These are phyloP conservation scores for Mycena kentingensis DNA, from an alignment of 768 basidiomycete species.

Conservation along the genomic window DNA sequence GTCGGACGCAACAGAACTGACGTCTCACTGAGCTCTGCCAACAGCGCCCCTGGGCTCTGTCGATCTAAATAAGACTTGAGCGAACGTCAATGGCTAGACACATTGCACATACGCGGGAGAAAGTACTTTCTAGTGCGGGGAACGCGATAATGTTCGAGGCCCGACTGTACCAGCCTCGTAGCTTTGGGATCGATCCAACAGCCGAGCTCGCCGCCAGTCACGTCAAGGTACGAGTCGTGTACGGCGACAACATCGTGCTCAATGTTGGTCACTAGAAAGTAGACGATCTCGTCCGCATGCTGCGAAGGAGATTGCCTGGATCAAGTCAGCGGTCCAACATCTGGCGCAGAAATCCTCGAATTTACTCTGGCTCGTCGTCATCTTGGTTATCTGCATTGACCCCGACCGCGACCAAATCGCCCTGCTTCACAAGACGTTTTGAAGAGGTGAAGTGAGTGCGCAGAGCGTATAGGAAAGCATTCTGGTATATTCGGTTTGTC, in stretches of 20 bases:
- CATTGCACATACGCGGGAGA: conserved; percentile 46
- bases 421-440: conserved; percentile 64
- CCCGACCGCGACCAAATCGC: conserved; percentile 69
- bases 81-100: not conserved
- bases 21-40: conserved; percentile 24
- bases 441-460: conserved; percentile 59
- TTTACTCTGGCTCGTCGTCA: conserved; percentile 28
- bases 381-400: conserved; percentile 54
- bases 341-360: not conserved
- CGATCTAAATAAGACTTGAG: conserved; percentile 18
- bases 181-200: conserved; percentile 76
- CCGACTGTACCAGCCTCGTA: conserved; percentile 80
- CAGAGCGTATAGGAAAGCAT: conserved; percentile 59
- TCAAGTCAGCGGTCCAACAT: not conserved
- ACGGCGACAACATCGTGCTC: conserved; percentile 59
- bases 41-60: conserved; percentile 28
- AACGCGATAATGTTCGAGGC: conserved; percentile 67
- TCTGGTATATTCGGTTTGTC: conserved; percentile 63
- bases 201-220: conserved; percentile 70
- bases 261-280: conserved; percentile 78
- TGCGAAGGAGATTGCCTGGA: conserved; percentile 7
- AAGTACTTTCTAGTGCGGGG: conserved; percentile 55
- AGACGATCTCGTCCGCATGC: conserved; percentile 55
- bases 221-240: conserved; percentile 55
- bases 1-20: conserved; percentile 32